Conservation (phyloP, 1,139 yeast genomes). For the Yamadazyma mexicana region DNA sequence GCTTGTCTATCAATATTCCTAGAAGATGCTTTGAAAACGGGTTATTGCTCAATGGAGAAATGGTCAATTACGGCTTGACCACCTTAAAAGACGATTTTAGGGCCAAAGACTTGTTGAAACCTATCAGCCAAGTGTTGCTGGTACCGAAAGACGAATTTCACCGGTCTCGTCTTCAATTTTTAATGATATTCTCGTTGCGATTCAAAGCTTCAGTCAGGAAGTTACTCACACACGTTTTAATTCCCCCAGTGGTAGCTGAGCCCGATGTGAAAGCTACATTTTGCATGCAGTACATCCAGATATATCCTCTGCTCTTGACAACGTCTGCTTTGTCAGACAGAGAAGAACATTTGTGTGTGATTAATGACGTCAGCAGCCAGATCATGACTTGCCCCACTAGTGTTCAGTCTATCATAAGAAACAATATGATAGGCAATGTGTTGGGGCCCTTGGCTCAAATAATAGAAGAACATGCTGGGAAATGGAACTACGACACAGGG, state of each 20-base stretch:
- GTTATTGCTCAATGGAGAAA: slow-evolving; percentile 26
- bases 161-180: slow-evolving; percentile 51
- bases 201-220: slow-evolving; percentile 51
- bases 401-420: slow-evolving; percentile 39
- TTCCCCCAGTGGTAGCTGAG: slow-evolving; percentile 57
- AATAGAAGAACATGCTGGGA: slow-evolving; percentile 39
- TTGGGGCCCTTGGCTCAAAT: slow-evolving; percentile 50
- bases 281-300: slow-evolving; percentile 51
- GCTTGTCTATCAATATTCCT: slow-evolving; percentile 17
- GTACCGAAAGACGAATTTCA: slow-evolving; percentile 12
- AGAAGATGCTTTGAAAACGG: slow-evolving; percentile 32
- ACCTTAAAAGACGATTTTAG: slow-evolving; percentile 15
- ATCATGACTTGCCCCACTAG: slow-evolving; percentile 66
- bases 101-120: slow-evolving; percentile 15
- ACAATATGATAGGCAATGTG: slow-evolving; percentile 38
- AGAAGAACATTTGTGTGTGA: slow-evolving; percentile 59
- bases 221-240: slow-evolving; percentile 43
- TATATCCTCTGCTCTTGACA: slow-evolving; percentile 55
- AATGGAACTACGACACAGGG: slow-evolving; percentile 26
- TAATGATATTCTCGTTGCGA: slow-evolving; percentile 58
- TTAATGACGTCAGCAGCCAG: slow-evolving; percentile 59
- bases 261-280: slow-evolving; percentile 45
- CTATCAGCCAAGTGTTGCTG: slow-evolving; percentile 16
- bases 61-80: slow-evolving; percentile 24
- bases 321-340: slow-evolving; percentile 55